Conservation (phyloP, 768 basidiomycete species). For the button mushroom (Agaricus bisporus) region DNA sequence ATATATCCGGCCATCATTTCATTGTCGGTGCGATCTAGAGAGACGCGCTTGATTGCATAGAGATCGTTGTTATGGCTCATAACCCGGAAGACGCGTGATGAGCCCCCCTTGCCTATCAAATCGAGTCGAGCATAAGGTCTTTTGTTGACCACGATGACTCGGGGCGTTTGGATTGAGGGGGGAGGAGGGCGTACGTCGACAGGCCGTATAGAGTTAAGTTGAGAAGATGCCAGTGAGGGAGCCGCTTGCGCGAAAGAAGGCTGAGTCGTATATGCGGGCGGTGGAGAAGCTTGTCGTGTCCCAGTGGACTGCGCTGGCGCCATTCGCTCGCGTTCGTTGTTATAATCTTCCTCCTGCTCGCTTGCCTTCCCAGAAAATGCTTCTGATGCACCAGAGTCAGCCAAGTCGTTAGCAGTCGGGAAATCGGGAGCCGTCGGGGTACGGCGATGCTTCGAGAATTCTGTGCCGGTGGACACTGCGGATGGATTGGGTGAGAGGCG, state of each 20-base stretch:
- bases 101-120: slow-evolving; percentile 88
- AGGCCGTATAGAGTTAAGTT: slow-evolving; percentile 3
- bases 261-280: slow-evolving; percentile 21
- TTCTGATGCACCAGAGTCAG: slow-evolving; percentile 16
- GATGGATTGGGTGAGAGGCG: slow-evolving; percentile 25
- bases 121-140: slow-evolving; percentile 80
- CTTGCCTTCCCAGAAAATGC: slow-evolving; percentile 31
- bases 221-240: slow-evolving; percentile 20
- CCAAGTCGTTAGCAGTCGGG: slow-evolving; percentile 34
- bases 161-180: slow-evolving; percentile 28
- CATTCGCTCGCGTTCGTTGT: slow-evolving; percentile 24
- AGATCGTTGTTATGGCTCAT: slow-evolving; percentile 70
- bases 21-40: slow-evolving; percentile 80
- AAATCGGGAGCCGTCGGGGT: slow-evolving; percentile 68
- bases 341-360: slow-evolving; percentile 33
- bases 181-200: slow-evolving; percentile 7
- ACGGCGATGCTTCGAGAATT: slow-evolving; percentile 45
- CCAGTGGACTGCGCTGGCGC: slow-evolving; percentile 20
- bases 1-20: slow-evolving; percentile 91
- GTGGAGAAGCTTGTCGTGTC: slow-evolving; percentile 22
- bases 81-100: slow-evolving; percentile 93
- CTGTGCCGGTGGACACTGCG: slow-evolving; percentile 21
- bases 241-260: slow-evolving; percentile 28
- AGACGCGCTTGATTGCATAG: slow-evolving; percentile 89
- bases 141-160: slow-evolving; percentile 65